Base-by-base conservation (phyloP, 2,329 filamentous ascomycete species). In the Microdochium trichocladiopsis region DNA sequence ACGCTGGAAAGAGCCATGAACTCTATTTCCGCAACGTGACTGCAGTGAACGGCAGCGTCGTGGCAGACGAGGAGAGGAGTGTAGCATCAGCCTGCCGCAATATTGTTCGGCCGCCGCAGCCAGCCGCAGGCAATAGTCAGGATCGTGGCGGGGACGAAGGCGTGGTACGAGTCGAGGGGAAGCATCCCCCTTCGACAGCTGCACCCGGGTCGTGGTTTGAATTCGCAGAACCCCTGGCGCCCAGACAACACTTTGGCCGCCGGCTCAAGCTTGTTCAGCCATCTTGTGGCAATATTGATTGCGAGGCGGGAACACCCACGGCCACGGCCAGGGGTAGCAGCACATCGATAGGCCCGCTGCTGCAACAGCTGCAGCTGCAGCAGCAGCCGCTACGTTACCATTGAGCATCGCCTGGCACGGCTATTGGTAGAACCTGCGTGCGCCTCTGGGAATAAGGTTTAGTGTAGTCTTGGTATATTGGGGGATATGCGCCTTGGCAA, bases 11-110 rank as follows among this genome's bases (percentile, higher is more conserved):
- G 49, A 45, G 41, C 41, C 12, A 23, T 3, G 69, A 78, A 62
- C 67, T 86, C 43, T 88, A 86, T 65, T 70, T 66, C 52, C 71
- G 84, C 31, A 73, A 79, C 50, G 77, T 86, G 24, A 61, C 56
- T 12, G 57, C 54, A 14, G 51, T 53, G 3, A 60, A 59, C 25
- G 52, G 55, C 18, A 58, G 54, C 2, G 22, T 58, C 11, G 49
- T 54, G 2, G 54, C 18, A 10, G 55, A 61, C 48, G 51, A 43
- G 11, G 53, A 60, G 51, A 45, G 41, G 41, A 21, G 41, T 23
- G 5, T 12, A 4, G 41, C 18, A 10, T 9, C 18, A 41, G 11
- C 36, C 18, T 18, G 41, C 41, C 5, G 18, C 12, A 45, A 18
- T 8, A 6, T 5, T 45, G n/a, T 16, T 12, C 14, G 9, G 21